Conservation (phyloP, 1,284 basidiomycete genomes). For the Lignosus rhinocerotis region DNA sequence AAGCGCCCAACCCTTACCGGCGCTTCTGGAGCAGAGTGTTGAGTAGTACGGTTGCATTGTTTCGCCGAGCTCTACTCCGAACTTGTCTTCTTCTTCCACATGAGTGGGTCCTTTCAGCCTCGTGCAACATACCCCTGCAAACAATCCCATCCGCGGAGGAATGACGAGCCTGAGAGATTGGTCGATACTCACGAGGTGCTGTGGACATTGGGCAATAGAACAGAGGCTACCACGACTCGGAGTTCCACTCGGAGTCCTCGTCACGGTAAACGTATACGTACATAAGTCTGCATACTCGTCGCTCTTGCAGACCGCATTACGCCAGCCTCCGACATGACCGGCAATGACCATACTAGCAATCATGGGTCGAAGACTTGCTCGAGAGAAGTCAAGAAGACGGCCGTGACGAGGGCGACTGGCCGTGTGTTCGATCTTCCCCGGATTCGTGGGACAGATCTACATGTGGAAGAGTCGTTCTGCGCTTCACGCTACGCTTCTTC, state of each 20-base stretch:
- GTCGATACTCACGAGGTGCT: too few species aligned
- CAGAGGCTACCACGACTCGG: neutral
- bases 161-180: too few species aligned
- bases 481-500: neutral
- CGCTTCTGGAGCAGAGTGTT: too few species aligned
- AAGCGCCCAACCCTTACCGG: too few species aligned
- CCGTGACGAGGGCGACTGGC: neutral
- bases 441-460: conserved; percentile 1
- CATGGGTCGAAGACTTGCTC: neutral
- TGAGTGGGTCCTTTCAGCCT: too few species aligned
- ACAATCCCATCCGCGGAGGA: too few species aligned
- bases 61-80: too few species aligned
- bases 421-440: neutral
- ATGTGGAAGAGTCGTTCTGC: neutral
- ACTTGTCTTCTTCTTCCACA: too few species aligned
- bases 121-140: too few species aligned
- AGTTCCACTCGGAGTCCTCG: neutral
- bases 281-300: neutral
- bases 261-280: neutral
- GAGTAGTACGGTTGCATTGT: too few species aligned
- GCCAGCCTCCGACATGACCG: conserved; percentile 1
- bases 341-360: neutral
- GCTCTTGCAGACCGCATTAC: neutral
- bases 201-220: neutral
- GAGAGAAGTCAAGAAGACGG: neutral